phyloP scores from a whole-genome alignment of 345 rosid genomes.

The Crucihimalaya himalaica region DNA sequence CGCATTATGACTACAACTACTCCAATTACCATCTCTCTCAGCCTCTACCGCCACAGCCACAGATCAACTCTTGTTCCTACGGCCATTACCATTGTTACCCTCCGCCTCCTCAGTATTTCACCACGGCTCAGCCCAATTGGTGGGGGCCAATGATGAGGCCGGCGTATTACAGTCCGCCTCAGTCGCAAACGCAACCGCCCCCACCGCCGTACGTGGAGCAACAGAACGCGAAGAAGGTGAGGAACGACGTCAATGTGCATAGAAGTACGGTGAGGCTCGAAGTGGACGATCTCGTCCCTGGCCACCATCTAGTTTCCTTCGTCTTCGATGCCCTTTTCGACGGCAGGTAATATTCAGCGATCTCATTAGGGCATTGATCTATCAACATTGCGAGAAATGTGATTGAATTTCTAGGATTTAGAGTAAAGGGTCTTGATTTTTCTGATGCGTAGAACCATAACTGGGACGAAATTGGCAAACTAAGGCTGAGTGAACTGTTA shows the following conservation, averaged over 20 bases:
- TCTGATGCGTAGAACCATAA: not conserved
- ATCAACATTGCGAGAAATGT: slow-evolving; percentile 1
- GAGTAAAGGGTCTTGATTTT: not conserved
- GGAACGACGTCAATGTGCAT: slow-evolving; percentile 85
- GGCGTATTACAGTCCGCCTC: slow-evolving; percentile 27
- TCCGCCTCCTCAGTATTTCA: slow-evolving; percentile 51
- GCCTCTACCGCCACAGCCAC: slow-evolving; percentile 46
- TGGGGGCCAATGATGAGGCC: slow-evolving; percentile 54
- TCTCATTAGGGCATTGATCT: slow-evolving; percentile 5
- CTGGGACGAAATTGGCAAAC: not conserved
- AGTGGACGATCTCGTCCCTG: slow-evolving; percentile 67
- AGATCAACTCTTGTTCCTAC: slow-evolving; percentile 49
- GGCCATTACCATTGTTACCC: slow-evolving; percentile 47
- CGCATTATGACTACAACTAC: slow-evolving; percentile 38
- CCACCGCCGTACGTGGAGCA: slow-evolving; percentile 68
- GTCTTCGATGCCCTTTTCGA: slow-evolving; percentile 81
- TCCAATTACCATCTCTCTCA: slow-evolving; percentile 23
- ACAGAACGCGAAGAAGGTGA: slow-evolving; percentile 82
- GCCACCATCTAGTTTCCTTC: slow-evolving; percentile 72
- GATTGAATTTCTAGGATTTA: not conserved
- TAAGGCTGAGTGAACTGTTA: not conserved
- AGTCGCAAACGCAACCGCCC: slow-evolving; percentile 36
- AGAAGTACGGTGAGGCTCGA: slow-evolving; percentile 69
- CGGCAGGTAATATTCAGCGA: slow-evolving; percentile 58
- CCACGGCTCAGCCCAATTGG: slow-evolving; percentile 52